Evolutionary conservation across 129 eudicot species (phyloP), one percentile per base, ranked within the genome.

Genomic region (Lactuca sativa): DNA sequence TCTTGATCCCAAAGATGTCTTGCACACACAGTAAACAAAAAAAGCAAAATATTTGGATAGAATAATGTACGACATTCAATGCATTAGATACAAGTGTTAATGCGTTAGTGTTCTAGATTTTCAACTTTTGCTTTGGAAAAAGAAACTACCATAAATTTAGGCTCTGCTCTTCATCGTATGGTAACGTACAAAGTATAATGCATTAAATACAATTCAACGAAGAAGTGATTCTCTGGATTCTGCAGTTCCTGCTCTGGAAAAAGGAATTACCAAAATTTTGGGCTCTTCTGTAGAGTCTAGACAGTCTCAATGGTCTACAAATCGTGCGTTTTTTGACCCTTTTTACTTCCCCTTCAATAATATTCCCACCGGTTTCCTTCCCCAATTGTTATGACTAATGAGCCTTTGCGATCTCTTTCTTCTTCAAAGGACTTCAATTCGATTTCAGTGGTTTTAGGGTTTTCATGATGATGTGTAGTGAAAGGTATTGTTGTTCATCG

Each of bases 1-100:
- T 58, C 64, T 64, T 74, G 72, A 74, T 74, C 78, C 66, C 72
- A 74, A 74, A 74, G 66, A 64, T 56, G 66, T 64, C 66, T 56
- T 57, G 31, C 68, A 21, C 56, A 63, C 47, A 63, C 70, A 60
- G n/a, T 54, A 15, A 51, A 73, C 16, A 17, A 52, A 62, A 18
- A 2, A 33, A 10, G 25, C 43, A 72, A 72, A 13, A 34, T 0
- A 6, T 4, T n/a, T 2, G 3, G 38, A 43, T 7, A 58, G 47
- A 57, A 9, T 41, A n/a, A 15, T 25, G 14, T 48, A 17, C 66
- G 12, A 71, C 6, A 18, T 3, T 2, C 30, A 17, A 6, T 17
- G 6, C 25, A 33, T 6, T 8, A 61, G 3, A 25, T 61, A 72
- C 77, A 72, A 59, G 36, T 34, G 11, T 0, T 47, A 48, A 10